These are phyloP conservation scores for Russula lepida DNA, from an alignment of 768 basidiomycete genomes.

Conservation along the genomic window DNA sequence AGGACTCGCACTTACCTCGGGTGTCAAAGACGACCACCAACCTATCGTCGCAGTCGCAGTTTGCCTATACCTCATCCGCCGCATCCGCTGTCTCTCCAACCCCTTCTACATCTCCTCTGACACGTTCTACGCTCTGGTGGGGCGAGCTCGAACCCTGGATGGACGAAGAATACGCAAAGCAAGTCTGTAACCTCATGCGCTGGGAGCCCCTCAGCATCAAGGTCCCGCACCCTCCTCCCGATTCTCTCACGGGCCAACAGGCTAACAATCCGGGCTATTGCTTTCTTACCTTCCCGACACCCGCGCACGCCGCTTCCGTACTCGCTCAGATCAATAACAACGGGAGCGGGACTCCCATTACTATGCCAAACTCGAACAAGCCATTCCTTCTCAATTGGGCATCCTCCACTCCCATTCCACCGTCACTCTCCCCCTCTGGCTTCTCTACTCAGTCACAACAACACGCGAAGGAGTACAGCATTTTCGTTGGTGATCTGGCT, in stretches of 20 bases:
- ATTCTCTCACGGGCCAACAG: constrained; percentile 50
- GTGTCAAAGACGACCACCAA: constrained; percentile 12
- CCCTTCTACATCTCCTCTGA: constrained; percentile 25
- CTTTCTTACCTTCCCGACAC: constrained; percentile 77
- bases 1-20: constrained; percentile 23
- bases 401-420: constrained; percentile 31
- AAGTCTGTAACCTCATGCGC: constrained; percentile 78
- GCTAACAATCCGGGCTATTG: constrained; percentile 83
- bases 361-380: constrained; percentile 82
- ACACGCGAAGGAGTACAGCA: constrained; percentile 81
- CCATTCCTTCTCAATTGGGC: constrained; percentile 83
- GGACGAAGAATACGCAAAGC: constrained; percentile 92
- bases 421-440: constrained; percentile 29
- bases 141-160: constrained; percentile 91
- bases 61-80: constrained; percentile 24
- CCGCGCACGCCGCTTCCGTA: constrained; percentile 59
- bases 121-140: constrained; percentile 72
- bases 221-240: constrained; percentile 56
- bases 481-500: constrained; percentile 91
- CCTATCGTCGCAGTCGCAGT: constrained; percentile 23
- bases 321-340: constrained; percentile 54
- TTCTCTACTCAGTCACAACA: constrained; percentile 39
- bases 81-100: constrained; percentile 23
- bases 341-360: constrained; percentile 36
- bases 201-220: constrained; percentile 75